Base-by-base conservation (phyloP, 495 filamentous ascomycete genomes). In the Tetracladium setigerum region DNA sequence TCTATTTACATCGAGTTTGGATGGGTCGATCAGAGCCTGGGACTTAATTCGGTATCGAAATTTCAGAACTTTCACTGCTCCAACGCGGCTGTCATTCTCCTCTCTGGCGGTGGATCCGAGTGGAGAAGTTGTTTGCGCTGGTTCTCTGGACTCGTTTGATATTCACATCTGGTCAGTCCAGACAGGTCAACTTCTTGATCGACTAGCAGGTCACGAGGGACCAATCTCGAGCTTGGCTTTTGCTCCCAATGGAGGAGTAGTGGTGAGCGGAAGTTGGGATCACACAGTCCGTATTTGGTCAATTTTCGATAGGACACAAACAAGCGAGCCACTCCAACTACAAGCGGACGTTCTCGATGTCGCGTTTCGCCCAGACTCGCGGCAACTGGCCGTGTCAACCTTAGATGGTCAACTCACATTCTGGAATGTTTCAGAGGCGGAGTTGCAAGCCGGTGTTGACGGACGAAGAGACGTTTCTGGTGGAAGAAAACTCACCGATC, bases 81-180 rank as follows among this genome's bases (percentile, higher is more conserved):
- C 94, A 22, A 87, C 87, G 38, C 76, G 91, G 36, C 66, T 98
- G 12, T 91, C 89, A 5, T 98, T 98, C 64, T 89, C 89, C 5
- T 94, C 82, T 47, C 69, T 98, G 47, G 89, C 92, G 10, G 89
- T 97, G n/a, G 94, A 98, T 56, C 92, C 92, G 4, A 91, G 86
- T 53, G 91, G 91, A 43, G 92, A 98, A 60, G 83, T 98, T 8
- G 82, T 98, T 30, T 95, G 91, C 54, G 92, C 92, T 8, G 92
- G 94, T 1, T 95, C 89, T 22, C 72, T 94, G 11, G 92, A 96
- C 62, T 94, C 87, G 16, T 97, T 97, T 54, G 89, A 97, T 63
- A 87, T 98, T 38, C 89, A 97, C 59, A 82, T 96, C 35, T 98
- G 92, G 92, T 95, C 88, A 31, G 92, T 98, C 14, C 94, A 98